These are phyloP conservation scores for Talaromyces islandicus DNA, from an alignment of 2,329 filamentous ascomycete species.

Conservation along the genomic window DNA sequence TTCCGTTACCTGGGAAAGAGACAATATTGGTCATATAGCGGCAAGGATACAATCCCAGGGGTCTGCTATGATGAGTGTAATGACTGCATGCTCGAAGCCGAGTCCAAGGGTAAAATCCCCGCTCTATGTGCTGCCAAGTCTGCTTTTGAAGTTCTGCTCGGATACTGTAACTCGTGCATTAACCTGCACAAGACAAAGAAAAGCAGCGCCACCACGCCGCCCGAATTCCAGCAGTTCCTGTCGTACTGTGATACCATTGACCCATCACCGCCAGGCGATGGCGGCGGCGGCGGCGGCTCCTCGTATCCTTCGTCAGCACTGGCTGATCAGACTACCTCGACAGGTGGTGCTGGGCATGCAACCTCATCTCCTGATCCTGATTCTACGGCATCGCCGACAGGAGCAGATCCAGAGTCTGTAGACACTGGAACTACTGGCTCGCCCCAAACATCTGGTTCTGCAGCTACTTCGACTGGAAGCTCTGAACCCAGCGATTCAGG, in stretches of 20 bases:
- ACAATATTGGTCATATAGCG: background rate
- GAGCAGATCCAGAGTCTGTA: background rate
- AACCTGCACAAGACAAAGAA: background rate
- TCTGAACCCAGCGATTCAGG: background rate
- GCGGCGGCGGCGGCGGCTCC: background rate
- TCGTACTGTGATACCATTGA: conserved; percentile 9
- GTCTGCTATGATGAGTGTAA: conserved; percentile 53
- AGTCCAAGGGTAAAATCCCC: conserved; percentile 42
- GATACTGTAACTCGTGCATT: conserved; percentile 7
- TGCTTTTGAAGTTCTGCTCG: conserved; percentile 8
- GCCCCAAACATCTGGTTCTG: background rate
- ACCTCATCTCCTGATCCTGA: background rate
- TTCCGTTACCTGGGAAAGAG: background rate
- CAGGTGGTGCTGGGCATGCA: background rate
- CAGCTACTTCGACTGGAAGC: background rate
- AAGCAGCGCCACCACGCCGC: background rate
- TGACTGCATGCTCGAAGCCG: conserved; percentile 42
- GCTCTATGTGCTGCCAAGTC: conserved; percentile 12
- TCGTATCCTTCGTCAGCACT: background rate
- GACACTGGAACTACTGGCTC: background rate
- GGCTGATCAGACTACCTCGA: background rate
- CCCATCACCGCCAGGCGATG: background rate
- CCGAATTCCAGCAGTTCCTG: conserved; percentile 11
- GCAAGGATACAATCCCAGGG: conserved; percentile 27
- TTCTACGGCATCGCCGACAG: background rate